phyloP scores from a whole-genome alignment of 2,329 filamentous ascomycete genomes.

The Xylariaceae sp. region DNA sequence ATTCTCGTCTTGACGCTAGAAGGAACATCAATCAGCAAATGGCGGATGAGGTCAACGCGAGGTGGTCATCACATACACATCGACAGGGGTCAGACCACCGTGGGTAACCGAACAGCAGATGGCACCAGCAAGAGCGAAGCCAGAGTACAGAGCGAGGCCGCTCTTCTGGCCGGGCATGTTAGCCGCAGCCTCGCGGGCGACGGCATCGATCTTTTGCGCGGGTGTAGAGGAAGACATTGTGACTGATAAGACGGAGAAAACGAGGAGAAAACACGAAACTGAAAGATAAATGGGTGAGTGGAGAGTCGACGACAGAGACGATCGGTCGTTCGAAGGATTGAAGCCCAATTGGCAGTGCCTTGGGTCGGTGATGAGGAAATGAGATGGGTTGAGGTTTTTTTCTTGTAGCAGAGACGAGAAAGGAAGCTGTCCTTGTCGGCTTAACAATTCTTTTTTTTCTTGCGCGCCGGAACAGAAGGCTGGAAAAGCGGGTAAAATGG shows the following conservation, averaged over 20 bases:
- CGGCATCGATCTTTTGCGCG: conserved; percentile 20
- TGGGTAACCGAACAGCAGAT: conserved; percentile 98
- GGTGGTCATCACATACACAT: conserved; percentile 74
- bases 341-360: conserved; percentile 12
- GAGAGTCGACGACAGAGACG: conserved; percentile 15
- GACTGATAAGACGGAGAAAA: conserved; percentile 5
- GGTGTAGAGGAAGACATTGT: conserved; percentile 20
- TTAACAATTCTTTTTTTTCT: conserved; percentile 10
- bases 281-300: conserved; percentile 17
- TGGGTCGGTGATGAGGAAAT: conserved; percentile 1
- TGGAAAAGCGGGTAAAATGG: conserved; percentile 12
- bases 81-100: conserved; percentile 93
- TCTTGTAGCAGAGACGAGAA: conserved; percentile 8
- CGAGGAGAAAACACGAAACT: conserved; percentile 2
- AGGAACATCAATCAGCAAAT: conserved; percentile 3
- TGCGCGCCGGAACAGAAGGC: conserved; percentile 8
- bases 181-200: conserved; percentile 14
- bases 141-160: conserved; percentile 67
- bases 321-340: conserved; percentile 7
- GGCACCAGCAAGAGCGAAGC: conserved; percentile 95
- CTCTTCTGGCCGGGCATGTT: conserved; percentile 21
- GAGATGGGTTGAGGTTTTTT: conserved; percentile 21
- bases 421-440: conserved; percentile 12
- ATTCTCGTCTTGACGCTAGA: conserved; percentile 74
- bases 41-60: not conserved